A percentile compares a stretch with the other conserved stretches of the same genome.
These are phyloP conservation scores for Termitomyces sp. DNA, from an alignment of 768 basidiomycete genomes.

Conservation along the genomic window DNA sequence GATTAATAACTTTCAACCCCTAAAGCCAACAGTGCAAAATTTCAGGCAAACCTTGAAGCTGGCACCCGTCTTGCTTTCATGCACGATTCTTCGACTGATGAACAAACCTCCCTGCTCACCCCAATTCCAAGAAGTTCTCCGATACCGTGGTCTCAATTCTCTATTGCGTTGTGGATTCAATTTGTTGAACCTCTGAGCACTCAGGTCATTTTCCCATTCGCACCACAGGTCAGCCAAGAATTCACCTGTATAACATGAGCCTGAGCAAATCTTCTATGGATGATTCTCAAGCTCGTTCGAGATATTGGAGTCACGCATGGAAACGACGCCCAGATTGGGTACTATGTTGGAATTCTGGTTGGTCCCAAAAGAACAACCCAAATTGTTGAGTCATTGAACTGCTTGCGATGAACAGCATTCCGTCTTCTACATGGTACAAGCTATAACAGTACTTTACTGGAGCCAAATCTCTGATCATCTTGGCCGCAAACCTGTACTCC, in stretches of 20 bases:
- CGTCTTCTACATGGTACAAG: constrained; percentile 70
- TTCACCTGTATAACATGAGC: not conserved
- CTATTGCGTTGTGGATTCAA: constrained; percentile 64
- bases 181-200: constrained; percentile 72
- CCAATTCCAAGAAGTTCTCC: constrained; percentile 40
- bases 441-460: constrained; percentile 68
- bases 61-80: not conserved
- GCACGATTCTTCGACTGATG: constrained; percentile 28
- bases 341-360: constrained; percentile 76
- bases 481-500: constrained; percentile 71
- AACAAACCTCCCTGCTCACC: constrained; percentile 53
- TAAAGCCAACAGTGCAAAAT: too few species aligned
- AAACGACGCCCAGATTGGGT: constrained; percentile 67
- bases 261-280: not conserved
- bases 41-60: not conserved
- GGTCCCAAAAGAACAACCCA: constrained; percentile 9
- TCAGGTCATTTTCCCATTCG: constrained; percentile 72
- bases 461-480: constrained; percentile 68
- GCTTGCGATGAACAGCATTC: constrained; percentile 48
- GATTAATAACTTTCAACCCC: too few species aligned
- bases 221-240: constrained; percentile 50
- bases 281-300: constrained; percentile 47
- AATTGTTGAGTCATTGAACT: not conserved
- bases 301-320: constrained; percentile 68
- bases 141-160: constrained; percentile 65